A percentile compares a stretch with the other conserved stretches of the same genome.
Conservation (phyloP, 2,329 filamentous ascomycete genomes). For the Colletotrichum euphorbiae region DNA sequence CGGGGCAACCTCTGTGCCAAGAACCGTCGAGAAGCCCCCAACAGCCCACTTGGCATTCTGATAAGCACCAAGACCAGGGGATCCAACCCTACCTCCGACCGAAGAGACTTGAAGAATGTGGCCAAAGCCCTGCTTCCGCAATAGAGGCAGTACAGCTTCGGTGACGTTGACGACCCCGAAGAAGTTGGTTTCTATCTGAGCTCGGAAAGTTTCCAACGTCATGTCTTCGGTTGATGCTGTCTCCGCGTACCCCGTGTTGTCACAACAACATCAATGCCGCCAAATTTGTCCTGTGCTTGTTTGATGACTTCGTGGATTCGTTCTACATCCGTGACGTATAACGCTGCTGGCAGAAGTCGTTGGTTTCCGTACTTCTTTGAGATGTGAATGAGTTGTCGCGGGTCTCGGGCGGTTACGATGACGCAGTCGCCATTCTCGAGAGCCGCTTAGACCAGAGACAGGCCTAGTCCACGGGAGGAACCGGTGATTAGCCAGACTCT, state of each 20-base stretch:
- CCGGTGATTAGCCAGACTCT: not conserved
- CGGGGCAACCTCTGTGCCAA: slow-evolving; percentile 49
- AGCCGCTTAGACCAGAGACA: not conserved
- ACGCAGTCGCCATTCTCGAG: not conserved
- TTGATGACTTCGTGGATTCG: not conserved
- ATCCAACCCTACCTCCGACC: slow-evolving; percentile 48
- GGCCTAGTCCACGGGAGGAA: not conserved
- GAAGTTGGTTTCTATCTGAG: slow-evolving; percentile 70
- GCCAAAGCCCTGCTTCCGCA: slow-evolving; percentile 47
- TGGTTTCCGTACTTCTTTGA: not conserved
- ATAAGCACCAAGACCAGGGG: slow-evolving; percentile 50
- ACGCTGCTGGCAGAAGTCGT: not conserved
- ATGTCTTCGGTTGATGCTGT: slow-evolving; percentile 58
- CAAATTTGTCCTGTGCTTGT: slow-evolving; percentile 53
- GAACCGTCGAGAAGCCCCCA: slow-evolving; percentile 51
- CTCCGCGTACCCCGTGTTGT: slow-evolving; percentile 71
- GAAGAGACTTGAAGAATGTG: slow-evolving; percentile 56
- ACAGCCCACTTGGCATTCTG: slow-evolving; percentile 55
- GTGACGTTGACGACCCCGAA: slow-evolving; percentile 65
- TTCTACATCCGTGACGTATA: not conserved
- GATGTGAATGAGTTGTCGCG: not conserved
- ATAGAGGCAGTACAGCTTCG: slow-evolving; percentile 46
- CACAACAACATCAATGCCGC: slow-evolving; percentile 68
- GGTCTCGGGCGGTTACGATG: not conserved
- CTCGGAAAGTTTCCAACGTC: slow-evolving; percentile 59